Conservation (phyloP, 805 yeast genomes). For the Candida patagonica region DNA sequence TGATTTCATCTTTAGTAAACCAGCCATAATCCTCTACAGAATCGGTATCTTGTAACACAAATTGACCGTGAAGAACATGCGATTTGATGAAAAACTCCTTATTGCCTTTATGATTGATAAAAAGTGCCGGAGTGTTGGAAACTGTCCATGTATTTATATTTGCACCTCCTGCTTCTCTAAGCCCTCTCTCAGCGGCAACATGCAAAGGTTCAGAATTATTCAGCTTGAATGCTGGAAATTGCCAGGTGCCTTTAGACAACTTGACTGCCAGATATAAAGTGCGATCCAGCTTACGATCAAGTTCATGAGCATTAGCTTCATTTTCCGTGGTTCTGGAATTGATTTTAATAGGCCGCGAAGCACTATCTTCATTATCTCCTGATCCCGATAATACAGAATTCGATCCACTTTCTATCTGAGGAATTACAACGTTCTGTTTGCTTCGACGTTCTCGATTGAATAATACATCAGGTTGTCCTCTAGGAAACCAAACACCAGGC, state of each 20-base stretch:
- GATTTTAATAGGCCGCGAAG: slow-evolving; percentile 59
- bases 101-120: slow-evolving; percentile 22
- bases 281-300: slow-evolving; percentile 72
- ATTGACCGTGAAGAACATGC: slow-evolving; percentile 79
- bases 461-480: slow-evolving; percentile 77
- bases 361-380: slow-evolving; percentile 31
- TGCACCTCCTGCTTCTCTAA: slow-evolving; percentile 63
- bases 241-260: slow-evolving; percentile 41
- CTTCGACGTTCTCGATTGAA: slow-evolving; percentile 82
- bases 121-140: slow-evolving; percentile 78
- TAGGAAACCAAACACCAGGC: slow-evolving; percentile 69
- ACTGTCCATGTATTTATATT: slow-evolving; percentile 80
- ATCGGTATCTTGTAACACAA: slow-evolving; percentile 35
- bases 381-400: slow-evolving; percentile 12
- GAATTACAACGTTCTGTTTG: slow-evolving; percentile 71
- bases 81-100: slow-evolving; percentile 75
- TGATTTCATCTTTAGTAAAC: slow-evolving; percentile 76
- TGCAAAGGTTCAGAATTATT: slow-evolving; percentile 48
- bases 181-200: slow-evolving; percentile 63
- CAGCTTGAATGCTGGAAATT: slow-evolving; percentile 62
- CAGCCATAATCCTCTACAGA: slow-evolving; percentile 52
- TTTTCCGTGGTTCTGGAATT: slow-evolving; percentile 71
- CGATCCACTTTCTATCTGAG: slow-evolving; percentile 39
- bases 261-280: slow-evolving; percentile 71
- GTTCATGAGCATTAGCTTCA: slow-evolving; percentile 48